Conservation (phyloP, 176 grass and related monocot genomes). For the Dactylis glomerata region DNA sequence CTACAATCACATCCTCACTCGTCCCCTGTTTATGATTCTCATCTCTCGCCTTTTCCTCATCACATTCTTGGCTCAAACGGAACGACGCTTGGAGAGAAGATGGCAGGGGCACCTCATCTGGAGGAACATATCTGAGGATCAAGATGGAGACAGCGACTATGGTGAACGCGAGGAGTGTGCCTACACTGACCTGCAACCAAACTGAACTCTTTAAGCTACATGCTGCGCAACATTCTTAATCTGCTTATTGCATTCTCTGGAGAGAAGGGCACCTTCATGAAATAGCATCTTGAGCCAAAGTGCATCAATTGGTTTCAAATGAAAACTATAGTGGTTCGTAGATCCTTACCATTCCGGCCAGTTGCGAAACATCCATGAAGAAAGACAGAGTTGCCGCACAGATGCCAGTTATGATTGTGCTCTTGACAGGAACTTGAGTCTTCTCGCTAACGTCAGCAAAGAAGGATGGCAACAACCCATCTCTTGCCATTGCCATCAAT, state of each 20-base stretch:
- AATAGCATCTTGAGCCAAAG: not conserved
- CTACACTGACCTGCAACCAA: conserved; percentile 74
- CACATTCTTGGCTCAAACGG: conserved; percentile 60
- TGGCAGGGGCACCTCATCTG: conserved; percentile 76
- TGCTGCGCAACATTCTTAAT: not conserved
- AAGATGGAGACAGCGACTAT: conserved; percentile 81
- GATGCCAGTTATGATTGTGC: conserved; percentile 79
- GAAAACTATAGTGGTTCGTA: not conserved
- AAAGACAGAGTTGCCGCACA: conserved; percentile 66
- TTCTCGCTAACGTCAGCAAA: conserved; percentile 65
- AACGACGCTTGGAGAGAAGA: conserved; percentile 78
- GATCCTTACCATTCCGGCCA: conserved; percentile 78
- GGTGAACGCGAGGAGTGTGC: conserved; percentile 79
- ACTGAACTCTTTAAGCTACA: not conserved
- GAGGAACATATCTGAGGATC: conserved; percentile 90
- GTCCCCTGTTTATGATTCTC: conserved; percentile 18
- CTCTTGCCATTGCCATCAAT: conserved; percentile 87
- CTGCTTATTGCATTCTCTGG: not conserved
- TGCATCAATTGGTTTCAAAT: not conserved
- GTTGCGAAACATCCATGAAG: conserved; percentile 88
- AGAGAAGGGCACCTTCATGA: not conserved
- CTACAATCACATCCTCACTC: conserved; percentile 41
- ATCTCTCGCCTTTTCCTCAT: conserved; percentile 46
- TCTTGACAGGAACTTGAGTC: conserved; percentile 87
- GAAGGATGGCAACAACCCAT: conserved; percentile 70